These are phyloP conservation scores for Phytophthora syringae DNA, from an alignment of 352 stramenopile species.

Conservation along the genomic window DNA sequence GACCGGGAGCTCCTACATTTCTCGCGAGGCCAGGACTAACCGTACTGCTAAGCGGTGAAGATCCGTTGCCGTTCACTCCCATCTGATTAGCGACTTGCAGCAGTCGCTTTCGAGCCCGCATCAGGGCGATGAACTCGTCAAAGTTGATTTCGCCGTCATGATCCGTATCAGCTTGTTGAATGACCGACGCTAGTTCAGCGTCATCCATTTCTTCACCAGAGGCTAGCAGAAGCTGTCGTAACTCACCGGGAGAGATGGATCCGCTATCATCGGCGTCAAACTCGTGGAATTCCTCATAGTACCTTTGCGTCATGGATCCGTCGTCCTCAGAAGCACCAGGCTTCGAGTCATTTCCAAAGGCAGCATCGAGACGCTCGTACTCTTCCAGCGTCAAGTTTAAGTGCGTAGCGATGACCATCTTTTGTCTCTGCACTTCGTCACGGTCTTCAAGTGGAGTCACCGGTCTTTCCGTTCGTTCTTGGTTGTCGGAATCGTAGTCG, in stretches of 20 bases:
- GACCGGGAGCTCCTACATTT: constrained; percentile 9
- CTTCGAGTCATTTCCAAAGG: constrained; percentile 44
- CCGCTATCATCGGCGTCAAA: constrained; percentile 85
- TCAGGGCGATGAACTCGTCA: constrained; percentile 79
- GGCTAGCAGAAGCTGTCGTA: constrained; percentile 58
- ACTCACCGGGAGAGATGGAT: constrained; percentile 73
- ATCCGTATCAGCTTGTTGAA: constrained; percentile 73
- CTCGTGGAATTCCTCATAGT: constrained; percentile 65
- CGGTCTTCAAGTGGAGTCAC: constrained; percentile 43
- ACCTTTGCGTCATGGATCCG: constrained; percentile 50
- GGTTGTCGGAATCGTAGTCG: constrained; percentile 42
- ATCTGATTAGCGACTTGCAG: constrained; percentile 74
- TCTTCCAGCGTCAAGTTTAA: constrained; percentile 74
- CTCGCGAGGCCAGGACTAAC: constrained; percentile 12
- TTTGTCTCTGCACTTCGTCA: constrained; percentile 61
- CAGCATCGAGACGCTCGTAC: constrained; percentile 69
- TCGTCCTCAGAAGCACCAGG: constrained; percentile 13
- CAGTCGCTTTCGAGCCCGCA: constrained; percentile 80
- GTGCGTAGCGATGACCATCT: constrained; percentile 55
- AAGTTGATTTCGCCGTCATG: constrained; percentile 83
- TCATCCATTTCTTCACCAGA: constrained; percentile 84
- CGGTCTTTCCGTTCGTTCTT: constrained; percentile 6
- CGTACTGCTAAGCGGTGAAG: constrained; percentile 14
- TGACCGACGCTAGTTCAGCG: constrained; percentile 65
- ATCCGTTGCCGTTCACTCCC: constrained; percentile 51